Evolutionary conservation across 345 rosid genomes (phyloP).

Genomic region (Lagerstroemia speciosa): DNA sequence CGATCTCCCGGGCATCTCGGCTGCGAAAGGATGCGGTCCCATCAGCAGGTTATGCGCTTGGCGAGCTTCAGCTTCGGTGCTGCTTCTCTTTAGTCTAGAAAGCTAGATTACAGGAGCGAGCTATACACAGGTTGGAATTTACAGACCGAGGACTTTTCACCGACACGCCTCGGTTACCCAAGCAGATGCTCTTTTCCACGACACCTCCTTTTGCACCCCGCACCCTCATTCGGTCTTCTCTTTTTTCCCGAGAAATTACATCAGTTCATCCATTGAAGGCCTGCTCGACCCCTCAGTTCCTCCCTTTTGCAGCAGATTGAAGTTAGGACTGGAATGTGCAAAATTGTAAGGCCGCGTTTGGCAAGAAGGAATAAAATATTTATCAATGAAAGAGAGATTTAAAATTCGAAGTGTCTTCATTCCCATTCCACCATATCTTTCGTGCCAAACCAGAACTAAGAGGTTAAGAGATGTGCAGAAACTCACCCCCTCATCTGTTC

Average conservation of each 20-base stretch:
- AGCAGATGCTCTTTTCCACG: neutral
- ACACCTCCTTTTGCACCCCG: no score
- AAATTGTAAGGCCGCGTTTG: neutral
- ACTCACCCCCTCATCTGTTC: neutral
- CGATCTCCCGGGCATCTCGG: neutral
- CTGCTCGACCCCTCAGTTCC: neutral
- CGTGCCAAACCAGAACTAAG: neutral
- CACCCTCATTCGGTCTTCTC: neutral
- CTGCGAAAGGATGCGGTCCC: neutral
- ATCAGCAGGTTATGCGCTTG: neutral
- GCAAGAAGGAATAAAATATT: neutral
- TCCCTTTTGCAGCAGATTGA: neutral
- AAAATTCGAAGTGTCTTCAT: neutral
- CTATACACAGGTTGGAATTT: neutral
- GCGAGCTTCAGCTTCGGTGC: neutral
- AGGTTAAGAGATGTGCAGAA: neutral
- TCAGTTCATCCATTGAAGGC: neutral
- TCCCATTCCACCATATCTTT: neutral
- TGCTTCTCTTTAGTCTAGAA: neutral
- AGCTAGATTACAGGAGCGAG: neutral
- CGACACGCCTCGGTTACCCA: neutral
- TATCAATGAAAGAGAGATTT: neutral
- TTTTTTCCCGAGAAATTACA: neutral
- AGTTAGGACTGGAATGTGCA: neutral
- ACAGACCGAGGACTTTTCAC: neutral